Evolutionary conservation across 2,329 filamentous ascomycete species (phyloP).

Genomic region (Exophiala calicioides): DNA sequence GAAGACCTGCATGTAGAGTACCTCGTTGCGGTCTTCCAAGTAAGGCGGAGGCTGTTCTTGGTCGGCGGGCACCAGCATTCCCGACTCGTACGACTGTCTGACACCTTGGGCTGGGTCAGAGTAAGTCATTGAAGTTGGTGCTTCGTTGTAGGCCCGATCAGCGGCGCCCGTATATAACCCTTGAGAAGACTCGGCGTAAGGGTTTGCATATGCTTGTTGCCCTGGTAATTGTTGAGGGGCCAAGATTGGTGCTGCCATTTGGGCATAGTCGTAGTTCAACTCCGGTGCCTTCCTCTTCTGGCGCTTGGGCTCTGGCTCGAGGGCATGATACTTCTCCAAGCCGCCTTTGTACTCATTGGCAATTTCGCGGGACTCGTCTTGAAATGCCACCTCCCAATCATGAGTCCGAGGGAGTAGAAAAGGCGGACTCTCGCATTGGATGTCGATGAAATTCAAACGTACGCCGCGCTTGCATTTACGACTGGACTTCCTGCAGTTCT

Average conservation of each 20-base stretch:
- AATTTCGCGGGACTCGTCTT: constrained; percentile 86
- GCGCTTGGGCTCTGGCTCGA: constrained; percentile 45
- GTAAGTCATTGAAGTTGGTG: constrained; percentile 33
- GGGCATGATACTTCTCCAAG: constrained; percentile 66
- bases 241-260: constrained; percentile 39
- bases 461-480: constrained; percentile 83
- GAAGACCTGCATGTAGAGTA: constrained; percentile 89
- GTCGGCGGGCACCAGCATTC: constrained; percentile 22
- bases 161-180: constrained; percentile 42
- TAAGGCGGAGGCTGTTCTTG: constrained; percentile 52
- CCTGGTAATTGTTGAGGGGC: constrained; percentile 51
- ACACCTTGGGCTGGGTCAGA: constrained; percentile 37
- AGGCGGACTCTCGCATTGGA: constrained; percentile 66
- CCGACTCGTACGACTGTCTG: constrained; percentile 23
- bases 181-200: constrained; percentile 48
- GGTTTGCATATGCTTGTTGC: constrained; percentile 20
- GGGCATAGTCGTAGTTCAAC: constrained; percentile 35
- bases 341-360: constrained; percentile 88
- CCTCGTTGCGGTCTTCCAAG: constrained; percentile 73
- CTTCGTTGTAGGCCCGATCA: constrained; percentile 36
- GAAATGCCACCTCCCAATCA: constrained; percentile 74
- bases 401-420: constrained; percentile 58
- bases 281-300: constrained; percentile 30
- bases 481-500: constrained; percentile 87
- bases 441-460: constrained; percentile 88